phyloP scores from a whole-genome alignment of 2,329 filamentous ascomycete genomes.

The Diplodia sapinea region DNA sequence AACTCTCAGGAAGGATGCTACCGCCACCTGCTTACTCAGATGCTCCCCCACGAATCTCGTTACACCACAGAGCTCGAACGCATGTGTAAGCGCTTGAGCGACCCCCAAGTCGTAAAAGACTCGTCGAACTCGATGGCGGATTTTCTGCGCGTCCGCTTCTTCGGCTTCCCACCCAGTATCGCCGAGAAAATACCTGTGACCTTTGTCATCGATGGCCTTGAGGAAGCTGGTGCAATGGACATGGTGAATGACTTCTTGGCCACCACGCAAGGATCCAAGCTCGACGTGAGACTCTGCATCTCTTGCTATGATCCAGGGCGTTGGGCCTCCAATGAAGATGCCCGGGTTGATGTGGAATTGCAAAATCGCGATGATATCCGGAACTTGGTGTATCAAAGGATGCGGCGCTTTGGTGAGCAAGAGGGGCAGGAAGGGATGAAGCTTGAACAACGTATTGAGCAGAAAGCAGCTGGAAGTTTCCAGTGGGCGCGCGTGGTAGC shows the following conservation, averaged over 20 bases:
- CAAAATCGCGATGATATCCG: neutral
- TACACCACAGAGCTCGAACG: neutral
- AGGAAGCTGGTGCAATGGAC: neutral
- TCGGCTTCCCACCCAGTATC: neutral
- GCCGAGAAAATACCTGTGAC: neutral
- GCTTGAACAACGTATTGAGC: neutral
- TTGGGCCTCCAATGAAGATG: neutral
- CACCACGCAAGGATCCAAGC: too few relatives aligned
- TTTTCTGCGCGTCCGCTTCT: neutral
- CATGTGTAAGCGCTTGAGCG: neutral
- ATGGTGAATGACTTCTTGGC: neutral
- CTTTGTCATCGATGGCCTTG: neutral
- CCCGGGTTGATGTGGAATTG: neutral
- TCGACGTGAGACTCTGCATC: neutral
- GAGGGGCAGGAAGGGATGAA: neutral
- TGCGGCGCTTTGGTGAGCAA: neutral
- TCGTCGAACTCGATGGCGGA: neutral
- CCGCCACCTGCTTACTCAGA: neutral
- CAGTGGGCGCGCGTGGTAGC: neutral
- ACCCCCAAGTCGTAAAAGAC: neutral
- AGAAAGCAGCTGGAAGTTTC: neutral
- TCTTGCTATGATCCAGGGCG: neutral
- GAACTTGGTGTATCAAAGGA: neutral
- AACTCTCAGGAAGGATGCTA: neutral
- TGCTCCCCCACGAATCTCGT: neutral